Conservation (phyloP, 306 rosid genomes). For the Hippophae gyantsensis region DNA sequence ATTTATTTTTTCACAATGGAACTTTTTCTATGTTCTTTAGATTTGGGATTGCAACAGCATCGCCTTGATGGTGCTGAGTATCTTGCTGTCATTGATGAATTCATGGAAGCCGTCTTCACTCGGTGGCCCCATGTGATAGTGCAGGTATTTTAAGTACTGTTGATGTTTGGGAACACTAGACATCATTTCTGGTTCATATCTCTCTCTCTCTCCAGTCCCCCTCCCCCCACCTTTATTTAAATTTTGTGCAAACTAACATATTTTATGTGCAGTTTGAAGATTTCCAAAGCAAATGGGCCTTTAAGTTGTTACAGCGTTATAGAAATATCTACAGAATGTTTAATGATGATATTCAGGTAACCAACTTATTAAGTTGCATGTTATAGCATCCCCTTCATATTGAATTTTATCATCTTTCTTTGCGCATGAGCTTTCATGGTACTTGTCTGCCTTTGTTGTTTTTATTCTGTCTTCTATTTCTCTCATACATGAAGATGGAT, state of each 20-base stretch:
- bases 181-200: not conserved
- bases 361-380: constrained; percentile 5
- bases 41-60: constrained; percentile 80
- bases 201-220: not conserved
- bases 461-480: no score
- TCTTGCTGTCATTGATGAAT: constrained; percentile 82
- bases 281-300: constrained; percentile 99
- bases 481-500: no score
- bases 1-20: not conserved
- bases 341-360: constrained; percentile 97
- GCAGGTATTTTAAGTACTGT: constrained; percentile 48
- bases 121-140: constrained; percentile 99
- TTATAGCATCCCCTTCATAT: not conserved
- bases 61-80: constrained; percentile 95
- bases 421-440: no score
- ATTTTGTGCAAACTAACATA: constrained; percentile 5
- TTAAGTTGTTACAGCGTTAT: constrained; percentile 88
- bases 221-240: constrained; percentile 1
- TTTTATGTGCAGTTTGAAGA: constrained; percentile 77
- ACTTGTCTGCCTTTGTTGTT: no score
- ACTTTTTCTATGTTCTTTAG: constrained; percentile 28
- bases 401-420: no score
- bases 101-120: constrained; percentile 94
- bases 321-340: constrained; percentile 90
- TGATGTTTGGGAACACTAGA: constrained; percentile 2